Evolutionary conservation across 805 yeast species (phyloP).

Genomic region (Candida morakotiae): DNA sequence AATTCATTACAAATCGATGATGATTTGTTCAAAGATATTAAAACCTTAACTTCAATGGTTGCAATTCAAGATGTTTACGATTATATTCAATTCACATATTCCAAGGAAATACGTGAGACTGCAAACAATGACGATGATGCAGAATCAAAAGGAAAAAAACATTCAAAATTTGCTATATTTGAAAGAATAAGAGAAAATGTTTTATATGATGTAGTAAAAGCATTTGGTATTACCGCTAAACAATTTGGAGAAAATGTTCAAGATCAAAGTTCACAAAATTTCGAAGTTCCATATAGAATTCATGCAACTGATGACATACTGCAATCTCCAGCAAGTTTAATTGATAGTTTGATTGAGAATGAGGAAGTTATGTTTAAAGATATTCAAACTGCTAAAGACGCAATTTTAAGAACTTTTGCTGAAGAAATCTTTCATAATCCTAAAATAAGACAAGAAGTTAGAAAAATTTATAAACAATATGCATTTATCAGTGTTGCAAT

Average conservation of each 20-base stretch:
- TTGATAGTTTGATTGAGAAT: slow-evolving; percentile 43
- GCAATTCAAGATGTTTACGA: slow-evolving; percentile 87
- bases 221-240: slow-evolving; percentile 74
- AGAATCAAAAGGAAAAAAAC: slow-evolving; percentile 38
- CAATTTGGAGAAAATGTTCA: slow-evolving; percentile 80
- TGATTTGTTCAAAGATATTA: slow-evolving; percentile 50
- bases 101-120: slow-evolving; percentile 52
- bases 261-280: slow-evolving; percentile 48
- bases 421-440: slow-evolving; percentile 82
- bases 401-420: slow-evolving; percentile 70
- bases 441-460: slow-evolving; percentile 65
- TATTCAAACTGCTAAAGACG: slow-evolving; percentile 59
- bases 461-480: slow-evolving; percentile 57
- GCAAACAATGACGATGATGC: slow-evolving; percentile 15
- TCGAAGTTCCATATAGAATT: slow-evolving; percentile 48
- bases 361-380: slow-evolving; percentile 52
- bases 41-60: slow-evolving; percentile 57
- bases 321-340: slow-evolving; percentile 56
- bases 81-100: slow-evolving; percentile 69
- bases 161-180: slow-evolving; percentile 56
- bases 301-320: slow-evolving; percentile 69
- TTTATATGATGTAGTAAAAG: slow-evolving; percentile 60
- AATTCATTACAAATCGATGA: slow-evolving; percentile 55
- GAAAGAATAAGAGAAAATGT: slow-evolving; percentile 66
- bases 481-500: slow-evolving; percentile 69